Conservation (phyloP, 1,284 basidiomycete species). For the Malassezia arunalokei region DNA sequence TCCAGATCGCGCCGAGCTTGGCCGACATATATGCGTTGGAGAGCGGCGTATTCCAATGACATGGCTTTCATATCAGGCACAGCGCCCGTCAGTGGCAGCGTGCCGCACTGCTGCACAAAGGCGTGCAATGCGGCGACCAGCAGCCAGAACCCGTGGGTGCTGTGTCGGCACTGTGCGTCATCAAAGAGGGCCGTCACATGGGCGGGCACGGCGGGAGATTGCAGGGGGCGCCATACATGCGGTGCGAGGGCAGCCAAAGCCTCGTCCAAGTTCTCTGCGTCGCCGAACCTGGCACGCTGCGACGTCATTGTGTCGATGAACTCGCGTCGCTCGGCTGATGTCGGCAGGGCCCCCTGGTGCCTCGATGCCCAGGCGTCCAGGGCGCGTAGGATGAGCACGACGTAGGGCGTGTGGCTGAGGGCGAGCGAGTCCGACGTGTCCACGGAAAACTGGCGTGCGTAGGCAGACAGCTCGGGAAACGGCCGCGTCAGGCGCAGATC, state of each 20-base stretch:
- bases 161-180: constrained; percentile 51
- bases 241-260: constrained; percentile 32
- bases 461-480: constrained; percentile 55
- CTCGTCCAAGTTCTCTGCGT: constrained; percentile 86
- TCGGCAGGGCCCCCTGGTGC: constrained; percentile 49
- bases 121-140: constrained; percentile 65
- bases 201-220: constrained; percentile 23
- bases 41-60: constrained; percentile 64
- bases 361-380: constrained; percentile 64
- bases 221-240: constrained; percentile 38
- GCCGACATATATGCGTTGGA: constrained; percentile 65
- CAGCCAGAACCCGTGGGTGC: constrained; percentile 57
- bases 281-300: constrained; percentile 57
- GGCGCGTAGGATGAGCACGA: constrained; percentile 54
- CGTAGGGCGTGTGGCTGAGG: constrained; percentile 35
- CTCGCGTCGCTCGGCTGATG: constrained; percentile 58
- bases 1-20: constrained; percentile 60
- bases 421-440: constrained; percentile 27
- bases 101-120: constrained; percentile 47
- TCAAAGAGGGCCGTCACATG: constrained; percentile 49
- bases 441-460: constrained; percentile 23
- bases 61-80: constrained; percentile 94
- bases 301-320: constrained; percentile 60
- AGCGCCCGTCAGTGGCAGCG: constrained; percentile 55
- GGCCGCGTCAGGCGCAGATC: constrained; percentile 70